Evolutionary conservation across 2,329 filamentous ascomycete species (phyloP).

Genomic region (Ophiosphaerella herpotricha): DNA sequence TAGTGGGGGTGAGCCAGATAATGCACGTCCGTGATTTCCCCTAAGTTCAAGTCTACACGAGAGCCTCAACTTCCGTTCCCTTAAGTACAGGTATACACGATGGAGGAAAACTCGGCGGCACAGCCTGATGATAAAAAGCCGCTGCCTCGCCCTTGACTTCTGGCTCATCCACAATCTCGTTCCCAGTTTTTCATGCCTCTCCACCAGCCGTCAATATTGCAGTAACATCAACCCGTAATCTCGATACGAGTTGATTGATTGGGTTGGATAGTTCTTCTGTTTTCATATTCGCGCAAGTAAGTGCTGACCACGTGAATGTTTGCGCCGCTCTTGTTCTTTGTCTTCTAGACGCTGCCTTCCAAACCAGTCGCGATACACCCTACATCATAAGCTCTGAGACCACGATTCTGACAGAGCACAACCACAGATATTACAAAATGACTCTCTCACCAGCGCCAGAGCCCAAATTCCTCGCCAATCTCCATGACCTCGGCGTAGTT

Average conservation of each 20-base stretch:
- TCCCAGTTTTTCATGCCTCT: background rate
- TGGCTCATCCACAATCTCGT: background rate
- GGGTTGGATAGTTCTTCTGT: too few relatives aligned
- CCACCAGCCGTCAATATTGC: background rate
- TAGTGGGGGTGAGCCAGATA: slow-evolving; percentile 37
- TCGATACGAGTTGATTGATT: too few relatives aligned
- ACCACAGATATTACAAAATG: slow-evolving; percentile 43
- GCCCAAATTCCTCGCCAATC: slow-evolving; percentile 78
- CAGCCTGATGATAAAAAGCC: slow-evolving; percentile 35
- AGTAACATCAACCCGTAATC: background rate
- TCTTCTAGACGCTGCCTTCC: background rate
- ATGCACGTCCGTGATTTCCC: slow-evolving; percentile 32
- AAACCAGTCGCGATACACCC: background rate
- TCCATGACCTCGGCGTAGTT: slow-evolving; percentile 84
- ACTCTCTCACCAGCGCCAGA: slow-evolving; percentile 62
- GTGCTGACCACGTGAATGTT: too few relatives aligned
- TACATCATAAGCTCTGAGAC: background rate
- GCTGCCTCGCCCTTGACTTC: slow-evolving; percentile 13
- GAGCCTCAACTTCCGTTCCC: slow-evolving; percentile 28
- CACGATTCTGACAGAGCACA: slow-evolving; percentile 9
- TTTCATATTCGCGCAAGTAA: too few relatives aligned
- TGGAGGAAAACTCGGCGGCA: slow-evolving; percentile 27
- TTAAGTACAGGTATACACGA: slow-evolving; percentile 42
- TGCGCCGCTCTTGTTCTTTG: background rate
- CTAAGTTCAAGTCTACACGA: slow-evolving; percentile 36